Evolutionary conservation across 805 yeast genomes (phyloP).

Genomic region (Candida oleophila): DNA sequence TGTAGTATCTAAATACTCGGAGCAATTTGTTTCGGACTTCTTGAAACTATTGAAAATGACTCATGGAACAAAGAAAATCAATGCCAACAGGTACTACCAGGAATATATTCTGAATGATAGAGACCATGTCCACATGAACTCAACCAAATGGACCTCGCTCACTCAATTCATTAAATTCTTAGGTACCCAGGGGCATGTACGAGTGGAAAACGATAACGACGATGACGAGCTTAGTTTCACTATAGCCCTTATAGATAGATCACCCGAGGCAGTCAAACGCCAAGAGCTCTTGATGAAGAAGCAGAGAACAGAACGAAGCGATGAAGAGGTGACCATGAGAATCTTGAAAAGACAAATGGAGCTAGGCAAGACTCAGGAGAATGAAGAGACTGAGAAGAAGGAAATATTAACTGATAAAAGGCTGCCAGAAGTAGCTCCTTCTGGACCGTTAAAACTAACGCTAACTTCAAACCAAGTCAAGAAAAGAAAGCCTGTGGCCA

Average conservation of each 20-base stretch:
- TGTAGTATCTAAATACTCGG: slow-evolving; percentile 59
- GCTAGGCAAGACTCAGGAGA: slow-evolving; percentile 29
- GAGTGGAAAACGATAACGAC: slow-evolving; percentile 36
- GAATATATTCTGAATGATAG: slow-evolving; percentile 75
- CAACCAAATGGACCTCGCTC: slow-evolving; percentile 77
- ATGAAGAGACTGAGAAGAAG: background rate
- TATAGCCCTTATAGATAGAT: slow-evolving; percentile 33
- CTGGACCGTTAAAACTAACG: slow-evolving; percentile 21
- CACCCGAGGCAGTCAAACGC: slow-evolving; percentile 46
- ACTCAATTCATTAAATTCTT: slow-evolving; percentile 65
- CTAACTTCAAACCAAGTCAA: slow-evolving; percentile 8
- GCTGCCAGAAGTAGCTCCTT: background rate
- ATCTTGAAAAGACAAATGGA: slow-evolving; percentile 55
- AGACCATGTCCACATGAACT: slow-evolving; percentile 86
- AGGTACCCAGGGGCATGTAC: slow-evolving; percentile 54
- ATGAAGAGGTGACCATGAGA: slow-evolving; percentile 44
- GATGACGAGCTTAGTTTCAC: slow-evolving; percentile 32
- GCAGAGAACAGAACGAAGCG: slow-evolving; percentile 36
- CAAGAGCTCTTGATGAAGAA: slow-evolving; percentile 37
- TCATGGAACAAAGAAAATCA: slow-evolving; percentile 80
- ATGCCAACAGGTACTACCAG: slow-evolving; percentile 85
- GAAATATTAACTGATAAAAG: background rate
- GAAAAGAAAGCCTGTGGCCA: background rate
- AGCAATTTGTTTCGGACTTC: slow-evolving; percentile 62
- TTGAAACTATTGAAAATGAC: slow-evolving; percentile 55